Evolutionary conservation across 2,329 filamentous ascomycete genomes (phyloP).

Genomic region (Aspergillus fumigatiaffinis): DNA sequence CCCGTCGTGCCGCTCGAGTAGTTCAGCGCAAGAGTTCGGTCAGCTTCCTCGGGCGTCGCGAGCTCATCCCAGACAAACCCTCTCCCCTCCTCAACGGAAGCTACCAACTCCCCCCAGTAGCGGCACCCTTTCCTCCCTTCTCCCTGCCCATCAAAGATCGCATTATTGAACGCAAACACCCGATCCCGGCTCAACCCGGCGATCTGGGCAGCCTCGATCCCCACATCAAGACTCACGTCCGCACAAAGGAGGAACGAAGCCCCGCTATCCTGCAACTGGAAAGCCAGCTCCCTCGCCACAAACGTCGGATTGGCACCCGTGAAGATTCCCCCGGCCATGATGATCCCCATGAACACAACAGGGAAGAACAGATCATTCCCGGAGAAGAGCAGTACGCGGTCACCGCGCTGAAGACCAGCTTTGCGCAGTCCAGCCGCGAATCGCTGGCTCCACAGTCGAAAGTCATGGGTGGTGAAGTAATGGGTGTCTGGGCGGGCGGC

Average conservation of each 20-base stretch:
- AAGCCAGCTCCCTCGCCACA: conserved; percentile 66
- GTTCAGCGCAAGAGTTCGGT: conserved; percentile 61
- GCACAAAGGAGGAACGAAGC: conserved; percentile 62
- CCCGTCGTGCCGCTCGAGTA: conserved; percentile 74
- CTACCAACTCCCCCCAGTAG: conserved; percentile 64
- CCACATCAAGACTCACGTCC: conserved; percentile 56
- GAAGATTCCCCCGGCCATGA: conserved; percentile 77
- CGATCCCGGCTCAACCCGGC: conserved; percentile 52
- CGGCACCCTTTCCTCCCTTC: conserved; percentile 40
- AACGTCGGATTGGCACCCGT: conserved; percentile 70
- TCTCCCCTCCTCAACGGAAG: conserved; percentile 48
- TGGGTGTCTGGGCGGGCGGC: conserved; percentile 64
- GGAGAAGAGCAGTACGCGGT: conserved; percentile 69
- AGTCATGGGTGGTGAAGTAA: conserved; percentile 60
- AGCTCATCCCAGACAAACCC: conserved; percentile 58
- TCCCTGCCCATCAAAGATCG: conserved; percentile 43
- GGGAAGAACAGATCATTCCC: conserved; percentile 72
- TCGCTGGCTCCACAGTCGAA: conserved; percentile 68
- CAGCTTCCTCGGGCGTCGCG: conserved; percentile 38
- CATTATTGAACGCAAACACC: conserved; percentile 65
- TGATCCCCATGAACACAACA: conserved; percentile 64
- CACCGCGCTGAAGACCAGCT: conserved; percentile 62
- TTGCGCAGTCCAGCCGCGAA: conserved; percentile 64
- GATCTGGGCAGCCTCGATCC: conserved; percentile 61
- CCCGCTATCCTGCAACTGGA: conserved; percentile 69